A percentile compares a stretch with the other conserved stretches of the same genome.
Conservation (phyloP, 805 yeast genomes). For the Candida nitratophila region DNA sequence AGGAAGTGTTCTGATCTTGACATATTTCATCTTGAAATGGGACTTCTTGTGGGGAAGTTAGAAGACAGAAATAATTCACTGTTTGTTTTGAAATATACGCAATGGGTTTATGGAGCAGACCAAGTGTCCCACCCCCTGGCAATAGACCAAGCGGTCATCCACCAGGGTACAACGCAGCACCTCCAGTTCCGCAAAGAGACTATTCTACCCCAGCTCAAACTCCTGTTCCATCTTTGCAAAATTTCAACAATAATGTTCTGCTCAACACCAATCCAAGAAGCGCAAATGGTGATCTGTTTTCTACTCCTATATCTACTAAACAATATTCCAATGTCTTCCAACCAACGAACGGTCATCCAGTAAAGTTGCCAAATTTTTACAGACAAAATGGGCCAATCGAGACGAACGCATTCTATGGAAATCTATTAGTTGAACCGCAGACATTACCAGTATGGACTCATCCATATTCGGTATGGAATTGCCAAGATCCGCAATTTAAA, state of each 20-base stretch:
- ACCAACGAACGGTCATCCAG: constrained; percentile 61
- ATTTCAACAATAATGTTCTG: background rate
- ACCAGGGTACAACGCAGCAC: constrained; percentile 1
- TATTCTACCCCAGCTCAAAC: constrained; percentile 4
- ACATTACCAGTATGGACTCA: constrained; percentile 72
- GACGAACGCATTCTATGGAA: constrained; percentile 76
- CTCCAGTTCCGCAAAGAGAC: constrained; percentile 20
- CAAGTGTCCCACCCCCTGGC: background rate
- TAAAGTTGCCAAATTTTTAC: constrained; percentile 49
- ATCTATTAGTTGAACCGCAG: constrained; percentile 60
- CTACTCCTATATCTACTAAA: constrained; percentile 11
- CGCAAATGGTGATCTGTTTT: constrained; percentile 11
- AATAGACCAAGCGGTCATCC: background rate
- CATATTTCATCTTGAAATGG: background rate
- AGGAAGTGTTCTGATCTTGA: no score
- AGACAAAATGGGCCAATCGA: constrained; percentile 44
- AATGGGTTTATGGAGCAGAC: background rate
- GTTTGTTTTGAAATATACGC: background rate
- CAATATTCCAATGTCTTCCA: constrained; percentile 15
- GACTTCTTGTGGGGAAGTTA: no score
- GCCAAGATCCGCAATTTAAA: constrained; percentile 28
- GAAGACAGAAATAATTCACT: no score
- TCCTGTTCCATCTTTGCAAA: background rate
- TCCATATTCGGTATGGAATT: constrained; percentile 72
- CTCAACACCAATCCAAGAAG: background rate